Conservation (phyloP, 139 green algal species). For the Auxenochlorella protothecoides region DNA sequence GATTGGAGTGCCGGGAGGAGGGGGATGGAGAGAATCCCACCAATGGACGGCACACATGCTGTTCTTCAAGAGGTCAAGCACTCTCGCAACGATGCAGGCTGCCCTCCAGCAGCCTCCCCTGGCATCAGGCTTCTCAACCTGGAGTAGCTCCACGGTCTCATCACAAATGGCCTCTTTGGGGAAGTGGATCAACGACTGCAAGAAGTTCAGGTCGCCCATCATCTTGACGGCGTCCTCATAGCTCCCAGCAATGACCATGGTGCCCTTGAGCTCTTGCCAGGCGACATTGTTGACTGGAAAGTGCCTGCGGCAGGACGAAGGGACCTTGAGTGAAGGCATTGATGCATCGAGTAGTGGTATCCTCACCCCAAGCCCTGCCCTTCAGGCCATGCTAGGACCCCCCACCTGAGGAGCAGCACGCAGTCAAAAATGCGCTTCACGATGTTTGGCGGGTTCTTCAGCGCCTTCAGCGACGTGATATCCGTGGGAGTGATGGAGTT, state of each 20-base stretch:
- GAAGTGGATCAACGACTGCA: conserved; percentile 80
- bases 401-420: conserved; percentile 69
- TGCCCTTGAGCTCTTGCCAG: conserved; percentile 75
- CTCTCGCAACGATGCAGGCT: too few relatives aligned
- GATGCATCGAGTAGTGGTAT: background rate
- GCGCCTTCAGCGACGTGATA: conserved; percentile 75
- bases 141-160: conserved; percentile 78
- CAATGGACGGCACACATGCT: too few relatives aligned
- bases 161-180: conserved; percentile 90
- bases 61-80: too few relatives aligned
- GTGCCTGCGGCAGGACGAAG: conserved; percentile 5
- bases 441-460: conserved; percentile 91
- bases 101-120: too few relatives aligned
- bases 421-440: conserved; percentile 95
- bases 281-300: conserved; percentile 45
- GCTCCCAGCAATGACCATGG: conserved; percentile 62
- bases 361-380: background rate
- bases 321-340: background rate
- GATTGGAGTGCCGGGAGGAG: background rate
- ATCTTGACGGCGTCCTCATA: conserved; percentile 84
- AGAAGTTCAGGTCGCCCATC: conserved; percentile 89
- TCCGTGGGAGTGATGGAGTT: conserved; percentile 86
- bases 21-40: background rate
- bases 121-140: background rate
- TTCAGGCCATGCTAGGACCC: background rate